Evolutionary conservation across 345 rosid genomes (phyloP).

Genomic region (Durio zibethinus): DNA sequence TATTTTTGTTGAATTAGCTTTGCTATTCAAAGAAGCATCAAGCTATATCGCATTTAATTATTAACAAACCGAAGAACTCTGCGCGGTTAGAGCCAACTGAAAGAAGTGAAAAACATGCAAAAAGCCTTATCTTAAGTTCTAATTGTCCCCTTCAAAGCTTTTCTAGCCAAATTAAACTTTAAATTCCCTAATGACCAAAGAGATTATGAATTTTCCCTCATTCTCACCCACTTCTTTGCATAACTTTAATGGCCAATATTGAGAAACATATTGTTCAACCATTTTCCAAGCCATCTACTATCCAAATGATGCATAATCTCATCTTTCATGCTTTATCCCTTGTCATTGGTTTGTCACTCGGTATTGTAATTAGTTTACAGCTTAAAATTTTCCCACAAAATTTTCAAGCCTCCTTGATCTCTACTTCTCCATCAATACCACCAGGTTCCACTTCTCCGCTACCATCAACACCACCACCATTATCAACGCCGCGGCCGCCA

Average conservation of each 20-base stretch:
- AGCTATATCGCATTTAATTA: not conserved
- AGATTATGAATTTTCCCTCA: not conserved
- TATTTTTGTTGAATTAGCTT: not conserved
- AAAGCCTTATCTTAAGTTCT: not conserved
- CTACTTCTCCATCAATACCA: not conserved
- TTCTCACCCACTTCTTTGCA: slow-evolving; percentile 11
- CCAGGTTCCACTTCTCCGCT: not conserved
- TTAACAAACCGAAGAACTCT: not conserved
- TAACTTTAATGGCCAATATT: slow-evolving; percentile 24
- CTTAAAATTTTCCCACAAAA: slow-evolving; percentile 23
- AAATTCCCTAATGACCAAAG: not conserved
- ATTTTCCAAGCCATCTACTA: slow-evolving; percentile 16
- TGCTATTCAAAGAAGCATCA: not conserved
- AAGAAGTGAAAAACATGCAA: not conserved
- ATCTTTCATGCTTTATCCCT: slow-evolving; percentile 27
- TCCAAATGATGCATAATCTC: slow-evolving; percentile 9
- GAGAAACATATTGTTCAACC: slow-evolving; percentile 17
- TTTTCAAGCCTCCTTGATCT: not conserved
- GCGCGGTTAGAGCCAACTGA: not conserved
- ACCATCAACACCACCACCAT: not conserved
- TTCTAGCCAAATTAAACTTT: not conserved
- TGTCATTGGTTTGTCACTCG: slow-evolving; percentile 40
- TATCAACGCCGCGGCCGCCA: not conserved
- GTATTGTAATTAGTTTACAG: slow-evolving; percentile 33
- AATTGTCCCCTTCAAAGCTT: not conserved